Percentiles rank a stretch among this genome's conserved stretches.
phyloP scores from a whole-genome alignment of 768 basidiomycete genomes.

The Porpolomopsis calyptriformis region DNA sequence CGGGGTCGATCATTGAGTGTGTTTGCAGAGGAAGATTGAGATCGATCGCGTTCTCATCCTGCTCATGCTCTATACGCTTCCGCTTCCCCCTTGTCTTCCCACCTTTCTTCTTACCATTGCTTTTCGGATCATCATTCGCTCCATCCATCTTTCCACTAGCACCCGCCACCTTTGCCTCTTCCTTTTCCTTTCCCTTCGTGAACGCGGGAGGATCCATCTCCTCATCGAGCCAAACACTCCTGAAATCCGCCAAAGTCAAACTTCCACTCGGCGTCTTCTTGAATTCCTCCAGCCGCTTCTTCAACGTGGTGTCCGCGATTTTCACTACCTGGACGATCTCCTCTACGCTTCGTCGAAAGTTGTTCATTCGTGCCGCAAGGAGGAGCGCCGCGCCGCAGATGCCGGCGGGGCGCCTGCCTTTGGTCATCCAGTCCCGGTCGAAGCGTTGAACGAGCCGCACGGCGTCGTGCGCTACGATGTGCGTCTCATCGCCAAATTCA shows the following conservation, averaged over 20 bases:
- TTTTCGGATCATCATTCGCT: constrained; percentile 17
- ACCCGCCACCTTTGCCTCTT: constrained; percentile 43
- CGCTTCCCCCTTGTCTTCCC: constrained; percentile 23
- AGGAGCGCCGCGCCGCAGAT: constrained; percentile 95
- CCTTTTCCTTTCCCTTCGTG: constrained; percentile 62
- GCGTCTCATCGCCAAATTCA: constrained; percentile 92
- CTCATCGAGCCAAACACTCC: constrained; percentile 84
- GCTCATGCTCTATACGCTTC: constrained; percentile 29
- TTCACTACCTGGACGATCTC: constrained; percentile 99
- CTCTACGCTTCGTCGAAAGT: constrained; percentile 84
- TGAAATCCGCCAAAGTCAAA: constrained; percentile 81
- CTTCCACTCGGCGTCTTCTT: constrained; percentile 78
- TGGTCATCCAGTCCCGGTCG: constrained; percentile 95
- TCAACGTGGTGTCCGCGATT: constrained; percentile 90
- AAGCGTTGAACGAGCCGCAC: constrained; percentile 88
- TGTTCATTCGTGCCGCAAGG: constrained; percentile 97
- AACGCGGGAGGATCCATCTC: constrained; percentile 90
- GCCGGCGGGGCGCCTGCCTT: constrained; percentile 89
- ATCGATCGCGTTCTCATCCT: constrained; percentile 20
- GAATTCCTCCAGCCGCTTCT: constrained; percentile 92
- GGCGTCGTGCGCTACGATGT: constrained; percentile 86
- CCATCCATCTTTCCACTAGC: constrained; percentile 24
- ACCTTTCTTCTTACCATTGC: constrained; percentile 22
- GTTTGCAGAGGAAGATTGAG: constrained; percentile 10
- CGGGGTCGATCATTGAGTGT: constrained; percentile 38